phyloP scores from a whole-genome alignment of 495 filamentous ascomycete species.

The Penicillium malachiteum region DNA sequence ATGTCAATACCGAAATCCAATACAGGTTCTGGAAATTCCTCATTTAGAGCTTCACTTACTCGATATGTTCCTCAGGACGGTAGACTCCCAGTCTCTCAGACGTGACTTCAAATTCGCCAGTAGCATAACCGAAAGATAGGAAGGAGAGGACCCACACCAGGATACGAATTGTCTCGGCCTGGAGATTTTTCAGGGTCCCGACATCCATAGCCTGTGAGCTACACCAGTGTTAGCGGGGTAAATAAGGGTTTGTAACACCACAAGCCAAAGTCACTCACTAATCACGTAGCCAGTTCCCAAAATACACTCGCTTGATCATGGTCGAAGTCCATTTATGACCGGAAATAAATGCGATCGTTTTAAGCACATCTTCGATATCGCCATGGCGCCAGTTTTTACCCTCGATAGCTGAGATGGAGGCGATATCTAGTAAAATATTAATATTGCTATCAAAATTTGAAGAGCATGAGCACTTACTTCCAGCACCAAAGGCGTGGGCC shows the following conservation, averaged over 20 bases:
- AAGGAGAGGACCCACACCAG: slow-evolving; percentile 90
- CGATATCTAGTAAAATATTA: slow-evolving; percentile 58
- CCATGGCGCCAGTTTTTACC: slow-evolving; percentile 97
- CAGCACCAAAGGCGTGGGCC: slow-evolving; percentile 80
- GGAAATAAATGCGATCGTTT: slow-evolving; percentile 79
- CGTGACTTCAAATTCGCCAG: slow-evolving; percentile 94
- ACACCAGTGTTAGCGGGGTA: slow-evolving; percentile 17
- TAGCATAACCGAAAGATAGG: slow-evolving; percentile 94
- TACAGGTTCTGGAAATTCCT: neutral
- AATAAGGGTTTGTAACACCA: neutral
- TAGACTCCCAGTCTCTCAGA: slow-evolving; percentile 88
- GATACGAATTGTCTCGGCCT: slow-evolving; percentile 86
- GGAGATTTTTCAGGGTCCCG: slow-evolving; percentile 83
- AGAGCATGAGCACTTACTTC: slow-evolving; percentile 49
- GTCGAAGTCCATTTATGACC: slow-evolving; percentile 94
- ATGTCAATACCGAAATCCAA: neutral
- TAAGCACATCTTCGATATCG: slow-evolving; percentile 93
- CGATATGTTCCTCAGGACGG: slow-evolving; percentile 92
- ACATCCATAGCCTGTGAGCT: slow-evolving; percentile 90
- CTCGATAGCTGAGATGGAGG: slow-evolving; percentile 88
- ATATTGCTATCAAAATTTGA: slow-evolving; percentile 5
- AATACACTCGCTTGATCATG: slow-evolving; percentile 88
- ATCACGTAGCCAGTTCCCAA: slow-evolving; percentile 62
- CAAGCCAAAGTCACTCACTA: slow-evolving; percentile 34
- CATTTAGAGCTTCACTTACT: slow-evolving; percentile 33